phyloP scores from a whole-genome alignment of 2,329 filamentous ascomycete species.

The Fusarium brachygibbosum region DNA sequence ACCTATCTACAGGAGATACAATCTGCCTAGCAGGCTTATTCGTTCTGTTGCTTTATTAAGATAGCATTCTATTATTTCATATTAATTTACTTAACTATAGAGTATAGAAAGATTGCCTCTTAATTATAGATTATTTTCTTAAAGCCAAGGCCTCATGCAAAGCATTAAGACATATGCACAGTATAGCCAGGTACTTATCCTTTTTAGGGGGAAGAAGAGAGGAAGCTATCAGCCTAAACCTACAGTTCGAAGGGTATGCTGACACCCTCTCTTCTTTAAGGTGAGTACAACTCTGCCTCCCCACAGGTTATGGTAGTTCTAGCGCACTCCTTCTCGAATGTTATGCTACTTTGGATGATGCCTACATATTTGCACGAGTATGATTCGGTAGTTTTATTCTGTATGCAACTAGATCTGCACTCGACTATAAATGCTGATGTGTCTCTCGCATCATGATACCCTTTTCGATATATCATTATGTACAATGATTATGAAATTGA shows the following conservation, averaged over 20 bases:
- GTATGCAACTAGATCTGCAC: neutral
- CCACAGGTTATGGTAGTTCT: neutral
- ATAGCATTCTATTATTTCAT: too few species aligned
- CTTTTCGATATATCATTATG: neutral
- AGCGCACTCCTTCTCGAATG: too few species aligned
- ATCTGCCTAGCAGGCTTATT: neutral
- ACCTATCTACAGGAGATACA: neutral
- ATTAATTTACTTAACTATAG: too few species aligned
- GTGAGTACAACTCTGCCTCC: neutral
- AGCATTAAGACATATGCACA: neutral
- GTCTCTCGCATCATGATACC: neutral
- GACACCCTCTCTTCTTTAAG: neutral
- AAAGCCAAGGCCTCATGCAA: too few species aligned
- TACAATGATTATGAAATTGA: slow-evolving; percentile 1
- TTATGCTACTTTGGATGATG: neutral
- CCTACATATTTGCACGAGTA: neutral
- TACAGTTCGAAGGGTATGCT: neutral
- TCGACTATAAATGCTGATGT: neutral
- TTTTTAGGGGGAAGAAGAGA: neutral
- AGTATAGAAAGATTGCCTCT: too few species aligned
- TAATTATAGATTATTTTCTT: too few species aligned
- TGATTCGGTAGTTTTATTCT: neutral
- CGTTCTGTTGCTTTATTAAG: neutral
- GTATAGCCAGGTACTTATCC: neutral
- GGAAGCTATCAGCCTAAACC: neutral